Evolutionary conservation across 306 rosid species (phyloP), one percentile per base, ranked within the genome.

Genomic region (Cercis canadensis): DNA sequence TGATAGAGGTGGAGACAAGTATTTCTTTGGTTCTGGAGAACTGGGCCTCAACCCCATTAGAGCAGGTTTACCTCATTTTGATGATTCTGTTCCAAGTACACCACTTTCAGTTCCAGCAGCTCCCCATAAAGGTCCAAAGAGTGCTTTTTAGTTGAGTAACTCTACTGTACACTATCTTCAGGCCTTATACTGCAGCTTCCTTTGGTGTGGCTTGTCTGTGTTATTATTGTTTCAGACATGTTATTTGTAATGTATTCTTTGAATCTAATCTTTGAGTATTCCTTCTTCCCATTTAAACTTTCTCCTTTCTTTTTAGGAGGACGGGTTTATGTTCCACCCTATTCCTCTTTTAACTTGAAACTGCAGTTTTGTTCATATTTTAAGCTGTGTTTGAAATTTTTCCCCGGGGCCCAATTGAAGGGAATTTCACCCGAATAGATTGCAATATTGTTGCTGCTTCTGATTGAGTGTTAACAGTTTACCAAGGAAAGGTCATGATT

Each of bases 1-100:
- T 40, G 92, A 86, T 44, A 72, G 86, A 65, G 81, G 71, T 62
- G 81, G 84, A 67, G 92, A 91, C 58, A 67, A 49, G 76, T 87
- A 89, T 75, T 89, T 83, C 81, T 95, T 82, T 67, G 92, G 77
- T 39, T 75, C 95, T 67, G 97, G 87, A 45, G 92, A 83, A 5
- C 79, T 89, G 15, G 99, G 97, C 82, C 84, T 91, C 49, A 85
- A 87, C 75, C 91, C 96, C 75, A 87, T 91, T 45, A 87, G 75
- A 80, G 91, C 96, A 10, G 87, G 89, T 50, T 80, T 95, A 49
- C 73, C 86, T 4, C 87, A 24, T 63, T 95, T 95, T 59, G 99
- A 95, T 6, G 96, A 95, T 69, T 95, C 97, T 34, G 97, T 89
- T 80, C 99, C 96, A 13, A 95, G 88, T 84, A 91, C 99, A 7